phyloP scores from a whole-genome alignment of 257 asterid genomes.

The Solanum etuberosum region DNA sequence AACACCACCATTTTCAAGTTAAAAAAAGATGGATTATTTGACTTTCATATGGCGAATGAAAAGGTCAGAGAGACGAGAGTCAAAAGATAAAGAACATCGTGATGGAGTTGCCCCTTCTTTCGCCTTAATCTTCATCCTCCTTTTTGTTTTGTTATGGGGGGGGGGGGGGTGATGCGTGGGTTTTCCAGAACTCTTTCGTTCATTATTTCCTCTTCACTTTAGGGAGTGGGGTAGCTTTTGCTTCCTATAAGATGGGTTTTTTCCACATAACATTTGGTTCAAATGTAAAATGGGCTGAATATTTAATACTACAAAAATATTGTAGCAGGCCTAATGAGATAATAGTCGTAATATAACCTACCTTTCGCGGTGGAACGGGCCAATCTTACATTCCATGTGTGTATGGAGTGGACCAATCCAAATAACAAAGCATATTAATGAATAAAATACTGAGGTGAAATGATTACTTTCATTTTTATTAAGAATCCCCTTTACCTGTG shows the following conservation, averaged over 20 bases:
- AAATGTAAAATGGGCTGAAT: background rate
- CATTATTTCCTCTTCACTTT: background rate
- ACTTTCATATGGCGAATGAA: background rate
- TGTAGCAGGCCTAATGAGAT: background rate
- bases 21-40: background rate
- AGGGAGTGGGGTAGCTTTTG: background rate
- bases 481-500: background rate
- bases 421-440: background rate
- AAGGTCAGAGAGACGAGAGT: background rate
- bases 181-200: background rate
- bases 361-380: background rate
- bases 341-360: background rate
- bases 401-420: background rate
- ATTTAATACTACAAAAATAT: background rate
- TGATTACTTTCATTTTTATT: background rate
- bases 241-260: background rate
- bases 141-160: background rate
- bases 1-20: background rate
- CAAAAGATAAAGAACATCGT: background rate
- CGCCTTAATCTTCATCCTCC: background rate
- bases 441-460: background rate
- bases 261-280: background rate
- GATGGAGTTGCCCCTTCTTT: background rate
- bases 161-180: background rate
- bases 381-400: background rate